Evolutionary conservation across 2,329 filamentous ascomycete genomes (phyloP).

Genomic region (Fonsecaea monophora): DNA sequence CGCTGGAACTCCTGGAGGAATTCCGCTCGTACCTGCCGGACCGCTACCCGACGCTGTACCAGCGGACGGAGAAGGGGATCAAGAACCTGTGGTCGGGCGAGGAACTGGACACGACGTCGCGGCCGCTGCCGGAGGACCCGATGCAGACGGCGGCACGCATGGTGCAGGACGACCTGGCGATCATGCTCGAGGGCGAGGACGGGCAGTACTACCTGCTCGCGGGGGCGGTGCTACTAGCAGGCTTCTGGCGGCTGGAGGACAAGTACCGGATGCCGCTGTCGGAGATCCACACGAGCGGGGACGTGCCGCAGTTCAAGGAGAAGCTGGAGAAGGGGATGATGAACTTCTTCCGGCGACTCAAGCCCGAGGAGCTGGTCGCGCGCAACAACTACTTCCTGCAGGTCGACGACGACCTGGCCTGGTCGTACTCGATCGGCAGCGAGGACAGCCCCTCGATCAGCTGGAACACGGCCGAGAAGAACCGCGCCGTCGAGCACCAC

Average conservation of each 20-base stretch:
- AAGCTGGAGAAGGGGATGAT: constrained; percentile 80
- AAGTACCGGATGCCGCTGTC: constrained; percentile 80
- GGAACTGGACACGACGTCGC: constrained; percentile 69
- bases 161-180: constrained; percentile 80
- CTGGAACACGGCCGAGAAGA: constrained; percentile 79
- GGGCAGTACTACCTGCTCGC: constrained; percentile 82
- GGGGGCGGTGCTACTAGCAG: constrained; percentile 73
- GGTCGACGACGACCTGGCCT: constrained; percentile 77
- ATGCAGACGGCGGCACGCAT: constrained; percentile 77
- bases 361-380: constrained; percentile 69
- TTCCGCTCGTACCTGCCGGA: constrained; percentile 72
- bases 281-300: constrained; percentile 78
- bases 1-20: constrained; percentile 78
- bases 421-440: constrained; percentile 75
- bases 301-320: constrained; percentile 74
- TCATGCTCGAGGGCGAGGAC: constrained; percentile 79
- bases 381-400: constrained; percentile 90
- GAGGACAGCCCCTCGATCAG: constrained; percentile 71
- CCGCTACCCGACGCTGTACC: constrained; percentile 76
- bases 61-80: constrained; percentile 68
- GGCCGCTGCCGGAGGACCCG: constrained; percentile 74
- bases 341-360: constrained; percentile 77
- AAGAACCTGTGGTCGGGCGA: constrained; percentile 76
- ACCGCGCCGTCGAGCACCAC: constrained; percentile 74
- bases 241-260: constrained; percentile 83